phyloP scores from a whole-genome alignment of 257 asterid genomes.

The Primulina huaijiensis region DNA sequence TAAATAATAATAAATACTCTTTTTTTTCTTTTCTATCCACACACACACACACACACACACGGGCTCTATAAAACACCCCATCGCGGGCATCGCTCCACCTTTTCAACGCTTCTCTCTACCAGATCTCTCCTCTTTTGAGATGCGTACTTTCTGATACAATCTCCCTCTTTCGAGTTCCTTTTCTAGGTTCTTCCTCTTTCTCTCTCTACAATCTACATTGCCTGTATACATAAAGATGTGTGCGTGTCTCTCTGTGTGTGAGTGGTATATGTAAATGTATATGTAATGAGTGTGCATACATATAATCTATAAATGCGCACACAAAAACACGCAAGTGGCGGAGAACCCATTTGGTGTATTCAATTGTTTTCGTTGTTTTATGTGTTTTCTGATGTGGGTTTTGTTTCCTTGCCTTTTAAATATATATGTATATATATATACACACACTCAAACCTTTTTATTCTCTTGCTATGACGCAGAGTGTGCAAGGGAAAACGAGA shows the following conservation, averaged over 20 bases:
- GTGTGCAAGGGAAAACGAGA: conserved; percentile 2
- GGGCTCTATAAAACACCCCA: neutral
- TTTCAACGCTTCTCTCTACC: neutral
- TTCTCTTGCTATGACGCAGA: neutral
- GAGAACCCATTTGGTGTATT: conserved; percentile 14
- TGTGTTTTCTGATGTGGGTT: conserved; percentile 25
- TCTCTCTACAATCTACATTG: neutral
- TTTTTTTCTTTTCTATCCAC: neutral
- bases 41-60: neutral
- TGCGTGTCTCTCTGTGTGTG: neutral
- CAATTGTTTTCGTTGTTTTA: conserved; percentile 23
- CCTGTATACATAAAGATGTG: neutral
- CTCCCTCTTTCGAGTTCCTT: neutral
- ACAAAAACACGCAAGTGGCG: conserved; percentile 29
- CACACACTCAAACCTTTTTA: neutral
- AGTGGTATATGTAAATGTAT: too few species aligned
- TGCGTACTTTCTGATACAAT: neutral
- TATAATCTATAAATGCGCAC: conserved; percentile 4
- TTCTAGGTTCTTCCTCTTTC: neutral
- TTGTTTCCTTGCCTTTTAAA: neutral
- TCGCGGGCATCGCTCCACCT: neutral
- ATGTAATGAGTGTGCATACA: neutral
- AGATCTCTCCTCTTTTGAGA: neutral
- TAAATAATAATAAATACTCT: neutral
- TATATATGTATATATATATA: too few species aligned